These are phyloP conservation scores for Lactarius akahatsu DNA, from an alignment of 768 basidiomycete species.

Conservation along the genomic window DNA sequence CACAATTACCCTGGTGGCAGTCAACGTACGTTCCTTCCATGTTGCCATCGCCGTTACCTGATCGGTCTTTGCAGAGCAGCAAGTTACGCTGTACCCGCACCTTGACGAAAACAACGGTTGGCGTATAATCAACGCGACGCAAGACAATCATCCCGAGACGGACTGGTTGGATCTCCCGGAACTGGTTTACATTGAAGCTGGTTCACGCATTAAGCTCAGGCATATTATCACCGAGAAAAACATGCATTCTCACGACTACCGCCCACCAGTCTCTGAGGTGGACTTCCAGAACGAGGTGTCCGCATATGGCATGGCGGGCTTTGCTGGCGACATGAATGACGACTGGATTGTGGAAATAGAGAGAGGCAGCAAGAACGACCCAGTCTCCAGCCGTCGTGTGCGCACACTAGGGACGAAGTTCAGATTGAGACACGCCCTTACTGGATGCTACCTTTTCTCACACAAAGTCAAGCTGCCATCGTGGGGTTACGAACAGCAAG, in stretches of 20 bases:
- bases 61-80: conserved; percentile 69
- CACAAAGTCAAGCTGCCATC: conserved; percentile 98
- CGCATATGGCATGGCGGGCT: conserved; percentile 85
- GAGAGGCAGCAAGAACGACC: conserved; percentile 59
- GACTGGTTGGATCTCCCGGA: conserved; percentile 51
- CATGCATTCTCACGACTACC: conserved; percentile 92
- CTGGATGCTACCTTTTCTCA: conserved; percentile 95
- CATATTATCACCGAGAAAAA: conserved; percentile 81
- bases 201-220: conserved; percentile 73
- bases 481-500: conserved; percentile 98
- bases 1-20: conserved; percentile 90
- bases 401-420: conserved; percentile 81
- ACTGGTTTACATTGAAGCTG: conserved; percentile 61
- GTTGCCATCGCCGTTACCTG: neutral
- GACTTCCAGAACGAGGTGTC: conserved; percentile 99
- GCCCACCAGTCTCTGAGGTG: conserved; percentile 94
- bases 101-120: conserved; percentile 96
- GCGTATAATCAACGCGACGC: conserved; percentile 77
- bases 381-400: conserved; percentile 65
- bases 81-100: conserved; percentile 98
- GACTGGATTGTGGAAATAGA: conserved; percentile 91
- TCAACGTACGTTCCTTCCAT: conserved; percentile 59
- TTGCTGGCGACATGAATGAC: conserved; percentile 87
- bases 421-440: conserved; percentile 76
- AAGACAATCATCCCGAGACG: conserved; percentile 41